Evolutionary conservation across 345 rosid genomes (phyloP).

Genomic region (Moricandia arvensis): DNA sequence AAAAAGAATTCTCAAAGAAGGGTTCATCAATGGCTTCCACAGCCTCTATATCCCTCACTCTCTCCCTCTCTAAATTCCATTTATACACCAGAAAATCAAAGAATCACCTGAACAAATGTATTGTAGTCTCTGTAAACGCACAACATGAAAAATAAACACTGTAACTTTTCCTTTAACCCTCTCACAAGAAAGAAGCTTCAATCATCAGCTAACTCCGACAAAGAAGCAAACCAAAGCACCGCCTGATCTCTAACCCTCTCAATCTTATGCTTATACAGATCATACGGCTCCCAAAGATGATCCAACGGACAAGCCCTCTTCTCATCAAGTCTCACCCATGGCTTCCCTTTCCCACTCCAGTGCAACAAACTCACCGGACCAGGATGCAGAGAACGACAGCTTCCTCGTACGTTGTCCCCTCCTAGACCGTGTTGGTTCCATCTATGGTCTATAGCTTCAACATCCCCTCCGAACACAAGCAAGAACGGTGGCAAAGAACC

Average conservation of each 20-base stretch:
- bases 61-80: slow-evolving; percentile 25
- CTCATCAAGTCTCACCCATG: slow-evolving; percentile 86
- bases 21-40: slow-evolving; percentile 21
- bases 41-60: slow-evolving; percentile 18
- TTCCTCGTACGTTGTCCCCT: slow-evolving; percentile 85
- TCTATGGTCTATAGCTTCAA: slow-evolving; percentile 75
- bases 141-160: slow-evolving; percentile 10
- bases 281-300: slow-evolving; percentile 83
- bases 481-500: slow-evolving; percentile 95
- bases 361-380: slow-evolving; percentile 94
- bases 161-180: not conserved
- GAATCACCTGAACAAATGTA: slow-evolving; percentile 33
- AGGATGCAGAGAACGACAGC: slow-evolving; percentile 77
- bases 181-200: slow-evolving; percentile 35
- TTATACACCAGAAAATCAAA: slow-evolving; percentile 37
- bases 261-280: slow-evolving; percentile 47
- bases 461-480: slow-evolving; percentile 77
- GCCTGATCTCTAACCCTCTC: slow-evolving; percentile 37
- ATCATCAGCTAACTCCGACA: slow-evolving; percentile 34
- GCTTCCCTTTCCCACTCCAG: slow-evolving; percentile 99
- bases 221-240: slow-evolving; percentile 33
- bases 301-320: slow-evolving; percentile 74
- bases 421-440: slow-evolving; percentile 99
- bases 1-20: slow-evolving; percentile 16
- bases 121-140: slow-evolving; percentile 2